A percentile compares a stretch with the other conserved stretches of the same genome.
Evolutionary conservation across 164 flowering plant genomes (phyloP).

Genomic region (Akebia trifoliata): DNA sequence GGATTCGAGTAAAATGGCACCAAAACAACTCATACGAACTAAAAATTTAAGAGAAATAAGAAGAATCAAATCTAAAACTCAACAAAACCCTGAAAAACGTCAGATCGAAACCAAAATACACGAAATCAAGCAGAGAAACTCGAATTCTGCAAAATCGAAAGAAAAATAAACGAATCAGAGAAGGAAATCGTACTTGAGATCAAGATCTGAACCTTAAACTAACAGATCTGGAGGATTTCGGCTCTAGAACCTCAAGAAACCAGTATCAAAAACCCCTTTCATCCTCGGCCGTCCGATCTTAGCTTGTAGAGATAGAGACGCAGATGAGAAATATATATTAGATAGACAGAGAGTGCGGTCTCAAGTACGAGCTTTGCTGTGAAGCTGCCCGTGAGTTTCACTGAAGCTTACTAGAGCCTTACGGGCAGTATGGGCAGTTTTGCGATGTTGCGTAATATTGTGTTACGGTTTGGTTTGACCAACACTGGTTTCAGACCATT

Average conservation of each 20-base stretch:
- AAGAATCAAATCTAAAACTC: background rate
- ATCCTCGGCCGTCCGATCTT: constrained; percentile 38
- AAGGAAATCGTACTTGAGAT: constrained; percentile 17
- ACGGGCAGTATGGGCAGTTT: no score
- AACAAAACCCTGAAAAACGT: background rate
- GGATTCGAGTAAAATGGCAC: background rate
- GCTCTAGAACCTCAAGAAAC: constrained; percentile 16
- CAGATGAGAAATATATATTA: background rate
- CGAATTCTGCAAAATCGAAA: background rate
- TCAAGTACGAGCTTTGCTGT: no score
- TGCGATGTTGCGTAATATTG: no score
- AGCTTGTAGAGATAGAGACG: constrained; percentile 15
- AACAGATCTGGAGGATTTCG: constrained; percentile 30
- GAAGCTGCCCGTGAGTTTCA: no score
- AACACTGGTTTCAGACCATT: no score
- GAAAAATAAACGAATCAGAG: background rate
- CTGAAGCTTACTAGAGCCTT: no score
- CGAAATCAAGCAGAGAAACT: background rate
- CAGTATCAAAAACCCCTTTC: constrained; percentile 24
- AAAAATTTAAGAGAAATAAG: background rate
- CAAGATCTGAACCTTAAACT: constrained; percentile 18
- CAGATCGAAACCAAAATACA: background rate
- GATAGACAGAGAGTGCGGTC: background rate
- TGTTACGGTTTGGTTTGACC: no score
- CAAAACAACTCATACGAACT: background rate